Evolutionary conservation across 2,329 filamentous ascomycete species (phyloP), one percentile per base, ranked within the genome.

Genomic region (Trichoderma lentiforme): DNA sequence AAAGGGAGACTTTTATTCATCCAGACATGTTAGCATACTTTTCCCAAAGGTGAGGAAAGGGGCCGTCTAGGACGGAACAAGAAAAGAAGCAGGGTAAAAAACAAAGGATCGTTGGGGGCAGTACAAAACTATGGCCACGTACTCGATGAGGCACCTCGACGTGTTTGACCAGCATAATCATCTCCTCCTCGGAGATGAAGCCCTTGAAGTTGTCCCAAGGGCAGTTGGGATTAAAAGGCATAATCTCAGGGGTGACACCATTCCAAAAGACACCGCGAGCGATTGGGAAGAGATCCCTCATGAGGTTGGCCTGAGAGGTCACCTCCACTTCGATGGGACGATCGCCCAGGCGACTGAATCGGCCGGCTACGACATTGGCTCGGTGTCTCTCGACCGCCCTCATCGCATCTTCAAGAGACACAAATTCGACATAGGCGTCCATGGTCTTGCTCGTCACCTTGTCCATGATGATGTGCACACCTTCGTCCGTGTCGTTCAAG

Each of bases 381-480:
- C 84, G 81, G 71, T 87, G 84, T 39, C 83, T 83, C 32, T 86
- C 83, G 0, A 90, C 86, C 2, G 86, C 84, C 63, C 82, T 83
- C 70, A 86, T 80, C 4, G 89, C 89, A 71, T 89, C 88, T 6
- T 85, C 79, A 5, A 86, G 80, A 30, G 80, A 85, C 26, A 83
- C 76, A 72, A 90, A 89, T 78, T 90, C 89, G 56, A 89, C 85
- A 73, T 86, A 91, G 4, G 85, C 87, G 73, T 90, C 88, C 78
- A 88, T 85, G 0, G 89, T 90, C 83, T 90, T 90, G 76, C 85
- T 86, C 3, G 87, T 88, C 26, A 86, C 83, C n/a, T 88, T 85
- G 70, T 90, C 89, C 88, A 90, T 90, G 75, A 90, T 88, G 74
- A 90, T 89, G 72, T 90, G 89, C 8, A 91, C 82, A 0, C 87